Conservation (phyloP, 2,329 filamentous ascomycete genomes). For the Neodidymelliopsis sp. region DNA sequence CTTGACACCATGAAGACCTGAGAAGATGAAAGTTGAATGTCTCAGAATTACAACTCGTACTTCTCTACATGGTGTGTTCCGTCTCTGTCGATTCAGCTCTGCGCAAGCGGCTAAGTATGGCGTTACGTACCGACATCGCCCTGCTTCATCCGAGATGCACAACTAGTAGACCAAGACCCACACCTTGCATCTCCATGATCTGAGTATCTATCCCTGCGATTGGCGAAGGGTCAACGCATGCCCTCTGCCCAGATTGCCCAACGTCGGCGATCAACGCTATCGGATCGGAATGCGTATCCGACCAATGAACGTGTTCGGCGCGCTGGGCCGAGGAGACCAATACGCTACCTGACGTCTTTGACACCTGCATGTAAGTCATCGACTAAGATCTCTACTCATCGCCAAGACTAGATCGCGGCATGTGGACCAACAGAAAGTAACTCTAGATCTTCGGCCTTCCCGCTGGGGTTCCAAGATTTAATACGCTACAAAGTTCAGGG, state of each 20-base stretch:
- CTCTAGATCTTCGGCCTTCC: background rate
- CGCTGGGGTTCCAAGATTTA: background rate
- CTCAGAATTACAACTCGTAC: background rate
- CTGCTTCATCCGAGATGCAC: slow-evolving; percentile 1
- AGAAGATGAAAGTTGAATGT: background rate
- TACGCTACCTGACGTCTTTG: background rate
- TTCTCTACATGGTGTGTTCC: background rate
- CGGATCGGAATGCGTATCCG: background rate
- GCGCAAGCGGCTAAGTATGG: slow-evolving; percentile 4
- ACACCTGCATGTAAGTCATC: background rate
- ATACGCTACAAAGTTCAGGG: background rate
- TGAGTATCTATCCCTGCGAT: background rate
- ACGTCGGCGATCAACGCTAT: background rate
- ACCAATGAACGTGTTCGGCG: background rate
- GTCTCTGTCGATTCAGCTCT: slow-evolving; percentile 2
- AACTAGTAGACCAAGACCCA: background rate
- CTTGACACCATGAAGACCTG: slow-evolving; percentile 1
- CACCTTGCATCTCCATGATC: slow-evolving; percentile 9
- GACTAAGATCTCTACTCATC: slow-evolving; percentile 7
- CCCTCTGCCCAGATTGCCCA: background rate
- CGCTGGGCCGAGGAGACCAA: background rate
- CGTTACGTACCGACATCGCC: slow-evolving; percentile 1
- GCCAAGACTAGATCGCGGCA: slow-evolving; percentile 11
- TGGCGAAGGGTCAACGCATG: background rate
- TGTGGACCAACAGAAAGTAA: background rate